Base-by-base conservation (phyloP, 192 early-diverging fungal genomes). In the Backusella mclennaniae region DNA sequence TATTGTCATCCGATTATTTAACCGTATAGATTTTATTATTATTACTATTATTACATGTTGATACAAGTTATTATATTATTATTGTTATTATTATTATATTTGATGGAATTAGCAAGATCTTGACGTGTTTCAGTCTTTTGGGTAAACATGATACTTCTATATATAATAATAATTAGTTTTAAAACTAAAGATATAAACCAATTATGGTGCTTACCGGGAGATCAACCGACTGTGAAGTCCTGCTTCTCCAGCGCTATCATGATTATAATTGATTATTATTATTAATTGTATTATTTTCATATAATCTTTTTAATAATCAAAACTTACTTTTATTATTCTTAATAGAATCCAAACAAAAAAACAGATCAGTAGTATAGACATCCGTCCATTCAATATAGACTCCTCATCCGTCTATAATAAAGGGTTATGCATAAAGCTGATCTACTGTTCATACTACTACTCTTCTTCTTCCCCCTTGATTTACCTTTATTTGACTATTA, bases 401-500 rank as follows among this genome's bases (percentile, higher is more conserved):
- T 63, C 56, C 56, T 63, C 56, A 63, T 63, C n/a, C 46, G 46
- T 29, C 56, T 63, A 26, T 63, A 23, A 63, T 23, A 63, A 29
- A 63, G 56, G 56, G 56, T 63, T 63, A 63, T 63, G 56, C 56
- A 63, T 26, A 63, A 63, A 63, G 56, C 56, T 63, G 56, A 63
- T 63, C 56, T 26, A 23, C 56, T 29, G 12, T 63, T 11, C 11
- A 26, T 63, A 56, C 53, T 56, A n/a, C 8, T 21, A 21, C 23
- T 29, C 8, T 63, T 14, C 3, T 11, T 26, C 23, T 29, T 63
- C 3, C 56, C 56, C 56, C 23, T 12, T 21, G 42, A 44, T 44
- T 63, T 63, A 63, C 56, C 21, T 63, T 29, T 63, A 63, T 29
- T 29, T 26, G 21, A 63, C 23, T 12, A 29, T 26, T 31, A 29